Evolutionary conservation across 345 rosid genomes (phyloP), one percentile per base, ranked within the genome.

Genomic region (Camelina neglecta): DNA sequence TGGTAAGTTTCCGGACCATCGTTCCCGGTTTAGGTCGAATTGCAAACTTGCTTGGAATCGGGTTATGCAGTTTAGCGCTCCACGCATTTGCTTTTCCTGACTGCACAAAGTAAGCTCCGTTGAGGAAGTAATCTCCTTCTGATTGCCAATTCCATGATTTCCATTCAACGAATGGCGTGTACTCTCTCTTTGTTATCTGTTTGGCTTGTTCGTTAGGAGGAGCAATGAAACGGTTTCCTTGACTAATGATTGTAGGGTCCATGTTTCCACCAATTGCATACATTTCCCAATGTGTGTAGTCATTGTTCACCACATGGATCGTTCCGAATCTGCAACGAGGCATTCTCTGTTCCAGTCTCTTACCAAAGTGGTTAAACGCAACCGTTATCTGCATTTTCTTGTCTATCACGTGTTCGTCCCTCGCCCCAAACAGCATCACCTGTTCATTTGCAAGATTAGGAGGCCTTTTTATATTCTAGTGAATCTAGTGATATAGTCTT

Each of bases 141-240:
- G 98, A 90, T 79, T 70, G 83, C 96, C 98, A 93, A 1, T 65
- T 71, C 96, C 98, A 88, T 0, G 26, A 4, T 71, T 77, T 82
- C 98, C 98, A 89, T 23, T 39, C 81, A 6, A 48, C 7, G 15
- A 59, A 67, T 3, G 84, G 24, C 1, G 88, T 72, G 69, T 76
- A 78, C 41, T 85, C 82, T 70, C 93, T 85, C 78, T 89, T 85
- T 12, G 90, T 85, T 15, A 91, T 80, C 84, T 87, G 82, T 56
- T 86, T 86, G 10, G 85, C 80, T 31, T 6, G 7, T 5, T 11
- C 10, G 24, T 86, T 75, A 4, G 81, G 81, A 8, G 93, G 92
- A 64, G 97, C 97, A 15, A 84, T 82, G 86, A 85, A 91, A n/a
- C 97, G 83, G 36, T 91, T 91, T 13, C 93, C 96, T 57, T 88